A percentile compares a stretch with the other conserved stretches of the same genome.
These are phyloP conservation scores for Hansfordia pulvinata DNA, from an alignment of 2,329 filamentous ascomycete genomes.

Conservation along the genomic window DNA sequence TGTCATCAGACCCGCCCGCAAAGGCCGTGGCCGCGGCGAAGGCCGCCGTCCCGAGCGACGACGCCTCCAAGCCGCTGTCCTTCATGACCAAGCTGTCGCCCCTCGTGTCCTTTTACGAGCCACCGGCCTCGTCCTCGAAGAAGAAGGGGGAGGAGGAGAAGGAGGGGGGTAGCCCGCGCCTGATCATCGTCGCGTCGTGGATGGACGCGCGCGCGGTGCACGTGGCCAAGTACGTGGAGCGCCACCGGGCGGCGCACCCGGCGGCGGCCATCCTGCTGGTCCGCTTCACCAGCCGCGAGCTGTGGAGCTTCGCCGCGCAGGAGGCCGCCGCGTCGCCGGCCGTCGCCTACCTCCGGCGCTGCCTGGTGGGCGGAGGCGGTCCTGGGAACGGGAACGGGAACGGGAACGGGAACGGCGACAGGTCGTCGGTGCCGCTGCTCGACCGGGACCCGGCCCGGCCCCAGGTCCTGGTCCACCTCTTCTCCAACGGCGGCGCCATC, in stretches of 20 bases:
- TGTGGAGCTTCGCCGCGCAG: slow-evolving; percentile 18
- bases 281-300: slow-evolving; percentile 23
- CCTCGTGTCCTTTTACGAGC: background rate
- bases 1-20: no score
- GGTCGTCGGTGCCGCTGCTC: no score
- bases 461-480: slow-evolving; percentile 30
- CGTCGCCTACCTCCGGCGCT: slow-evolving; percentile 21
- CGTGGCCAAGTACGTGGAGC: slow-evolving; percentile 18
- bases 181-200: slow-evolving; percentile 20
- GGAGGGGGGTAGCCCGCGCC: slow-evolving; percentile 7
- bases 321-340: slow-evolving; percentile 22
- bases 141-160: background rate
- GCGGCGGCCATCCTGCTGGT: slow-evolving; percentile 23
- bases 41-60: no score
- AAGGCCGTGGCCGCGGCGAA: no score
- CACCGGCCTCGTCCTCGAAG: background rate
- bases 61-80: slow-evolving; percentile 1
- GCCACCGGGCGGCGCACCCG: slow-evolving; percentile 17
- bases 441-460: slow-evolving; percentile 13
- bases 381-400: no score
- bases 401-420: no score
- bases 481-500: slow-evolving; percentile 37
- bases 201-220: slow-evolving; percentile 17
- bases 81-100: slow-evolving; percentile 1
- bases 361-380: no score